Evolutionary conservation across 1,139 yeast genomes (phyloP).

Genomic region (Geotrichum macrosporum): DNA sequence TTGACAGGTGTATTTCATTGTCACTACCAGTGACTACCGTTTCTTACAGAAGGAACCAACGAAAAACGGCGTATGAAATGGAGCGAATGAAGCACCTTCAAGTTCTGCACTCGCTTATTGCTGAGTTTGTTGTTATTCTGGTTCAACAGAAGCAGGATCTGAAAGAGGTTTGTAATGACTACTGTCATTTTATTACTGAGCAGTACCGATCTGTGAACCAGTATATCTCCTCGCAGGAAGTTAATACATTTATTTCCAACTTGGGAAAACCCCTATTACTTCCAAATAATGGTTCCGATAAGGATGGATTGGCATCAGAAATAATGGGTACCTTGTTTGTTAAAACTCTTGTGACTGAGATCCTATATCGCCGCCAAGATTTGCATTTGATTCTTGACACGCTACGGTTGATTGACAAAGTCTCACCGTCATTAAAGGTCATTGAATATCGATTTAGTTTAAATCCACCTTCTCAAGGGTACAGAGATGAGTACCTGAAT

Average conservation of each 20-base stretch:
- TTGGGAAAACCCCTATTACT: slow-evolving; percentile 11
- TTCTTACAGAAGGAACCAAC: slow-evolving; percentile 1
- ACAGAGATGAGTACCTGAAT: slow-evolving; percentile 11
- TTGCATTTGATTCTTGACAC: slow-evolving; percentile 14
- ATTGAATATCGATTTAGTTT: slow-evolving; percentile 15
- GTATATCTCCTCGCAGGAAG: slow-evolving; percentile 12
- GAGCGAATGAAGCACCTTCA: not conserved
- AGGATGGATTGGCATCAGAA: slow-evolving; percentile 1
- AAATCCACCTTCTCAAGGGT: slow-evolving; percentile 3
- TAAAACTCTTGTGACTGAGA: slow-evolving; percentile 14
- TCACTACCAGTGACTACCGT: not conserved
- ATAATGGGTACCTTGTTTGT: slow-evolving; percentile 5
- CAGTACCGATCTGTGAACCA: slow-evolving; percentile 14
- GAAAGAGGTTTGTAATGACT: slow-evolving; percentile 12
- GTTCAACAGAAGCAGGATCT: slow-evolving; percentile 9
- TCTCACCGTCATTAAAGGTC: slow-evolving; percentile 13
- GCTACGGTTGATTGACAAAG: slow-evolving; percentile 14
- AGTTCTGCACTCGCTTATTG: slow-evolving; percentile 1
- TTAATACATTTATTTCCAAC: slow-evolving; percentile 6
- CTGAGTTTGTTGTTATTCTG: slow-evolving; percentile 2
- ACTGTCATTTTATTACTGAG: slow-evolving; percentile 15
- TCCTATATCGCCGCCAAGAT: slow-evolving; percentile 18
- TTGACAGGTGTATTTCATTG: slow-evolving; percentile 1
- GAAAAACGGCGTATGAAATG: not conserved
- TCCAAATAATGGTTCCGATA: slow-evolving; percentile 3